phyloP scores from a whole-genome alignment of 257 asterid genomes.

The Nemophila menziesii region DNA sequence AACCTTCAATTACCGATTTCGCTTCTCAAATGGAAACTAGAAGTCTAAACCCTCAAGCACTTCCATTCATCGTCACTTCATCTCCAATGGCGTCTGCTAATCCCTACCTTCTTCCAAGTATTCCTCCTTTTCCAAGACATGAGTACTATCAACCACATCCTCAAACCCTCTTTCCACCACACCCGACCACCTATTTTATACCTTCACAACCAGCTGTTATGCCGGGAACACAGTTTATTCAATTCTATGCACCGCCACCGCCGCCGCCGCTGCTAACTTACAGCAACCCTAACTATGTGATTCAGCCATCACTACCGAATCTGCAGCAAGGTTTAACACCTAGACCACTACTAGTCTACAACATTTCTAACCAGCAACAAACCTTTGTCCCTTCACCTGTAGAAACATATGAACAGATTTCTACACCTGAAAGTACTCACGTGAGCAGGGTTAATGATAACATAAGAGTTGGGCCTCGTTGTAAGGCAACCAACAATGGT shows the following conservation, averaged over 20 bases:
- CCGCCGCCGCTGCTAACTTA: constrained; percentile 7
- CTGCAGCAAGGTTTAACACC: neutral
- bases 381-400: neutral
- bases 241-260: constrained; percentile 2
- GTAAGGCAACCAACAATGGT: no score
- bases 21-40: constrained; percentile 6
- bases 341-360: neutral
- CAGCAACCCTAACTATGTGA: neutral
- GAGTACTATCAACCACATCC: no score
- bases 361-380: neutral
- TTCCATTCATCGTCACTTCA: constrained; percentile 16
- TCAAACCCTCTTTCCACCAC: neutral
- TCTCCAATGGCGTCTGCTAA: constrained; percentile 1
- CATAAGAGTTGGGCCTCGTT: neutral
- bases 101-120: neutral
- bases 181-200: no score
- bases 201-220: no score
- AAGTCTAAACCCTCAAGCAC: constrained; percentile 7
- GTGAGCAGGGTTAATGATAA: neutral
- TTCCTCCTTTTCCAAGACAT: neutral
- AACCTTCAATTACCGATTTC: no score
- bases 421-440: neutral
- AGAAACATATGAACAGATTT: neutral
- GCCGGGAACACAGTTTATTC: neutral
- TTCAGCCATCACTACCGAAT: neutral